phyloP scores from a whole-genome alignment of 1,139 yeast species.

The Sugiyamaella paludigena region DNA sequence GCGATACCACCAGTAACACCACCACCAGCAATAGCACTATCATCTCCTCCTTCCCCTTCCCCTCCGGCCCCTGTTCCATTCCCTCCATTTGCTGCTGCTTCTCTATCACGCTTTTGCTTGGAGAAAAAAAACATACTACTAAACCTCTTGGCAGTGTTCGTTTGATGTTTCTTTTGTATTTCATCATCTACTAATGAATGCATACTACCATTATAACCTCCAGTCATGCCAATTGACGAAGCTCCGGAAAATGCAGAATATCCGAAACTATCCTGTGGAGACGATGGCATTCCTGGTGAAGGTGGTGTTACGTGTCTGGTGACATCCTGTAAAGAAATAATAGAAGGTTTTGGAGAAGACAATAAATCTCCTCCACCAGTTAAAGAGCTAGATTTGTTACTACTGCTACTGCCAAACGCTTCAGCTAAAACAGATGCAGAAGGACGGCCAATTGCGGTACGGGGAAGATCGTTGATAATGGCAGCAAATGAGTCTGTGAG shows the following conservation, averaged over 20 bases:
- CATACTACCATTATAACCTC: slow-evolving; percentile 15
- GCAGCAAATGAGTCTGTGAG: slow-evolving; percentile 27
- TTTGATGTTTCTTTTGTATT: slow-evolving; percentile 1
- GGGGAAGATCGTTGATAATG: slow-evolving; percentile 14
- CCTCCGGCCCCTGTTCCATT: slow-evolving; percentile 1
- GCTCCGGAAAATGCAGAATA: slow-evolving; percentile 18
- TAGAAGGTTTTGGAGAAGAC: slow-evolving; percentile 24
- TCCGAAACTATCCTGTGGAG: slow-evolving; percentile 22
- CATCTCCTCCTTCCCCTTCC: not conserved
- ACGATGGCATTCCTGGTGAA: slow-evolving; percentile 20
- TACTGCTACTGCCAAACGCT: slow-evolving; percentile 21
- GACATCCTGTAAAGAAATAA: slow-evolving; percentile 19
- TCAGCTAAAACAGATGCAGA: slow-evolving; percentile 27
- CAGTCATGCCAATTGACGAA: slow-evolving; percentile 10
- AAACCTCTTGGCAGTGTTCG: slow-evolving; percentile 19
- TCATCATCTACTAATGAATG: slow-evolving; percentile 13
- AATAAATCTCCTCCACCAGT: slow-evolving; percentile 10
- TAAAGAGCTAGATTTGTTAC: slow-evolving; percentile 18
- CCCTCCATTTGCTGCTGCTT: not conserved
- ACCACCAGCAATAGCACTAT: too few species aligned
- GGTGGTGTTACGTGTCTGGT: slow-evolving; percentile 4
- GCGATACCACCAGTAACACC: too few species aligned
- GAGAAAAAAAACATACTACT: slow-evolving; percentile 27
- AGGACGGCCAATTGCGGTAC: slow-evolving; percentile 19
- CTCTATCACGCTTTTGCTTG: slow-evolving; percentile 15